Percentiles rank a stretch among this genome's conserved stretches.
phyloP scores from a whole-genome alignment of 768 basidiomycete genomes.

The Pleurotus cornucopiae region DNA sequence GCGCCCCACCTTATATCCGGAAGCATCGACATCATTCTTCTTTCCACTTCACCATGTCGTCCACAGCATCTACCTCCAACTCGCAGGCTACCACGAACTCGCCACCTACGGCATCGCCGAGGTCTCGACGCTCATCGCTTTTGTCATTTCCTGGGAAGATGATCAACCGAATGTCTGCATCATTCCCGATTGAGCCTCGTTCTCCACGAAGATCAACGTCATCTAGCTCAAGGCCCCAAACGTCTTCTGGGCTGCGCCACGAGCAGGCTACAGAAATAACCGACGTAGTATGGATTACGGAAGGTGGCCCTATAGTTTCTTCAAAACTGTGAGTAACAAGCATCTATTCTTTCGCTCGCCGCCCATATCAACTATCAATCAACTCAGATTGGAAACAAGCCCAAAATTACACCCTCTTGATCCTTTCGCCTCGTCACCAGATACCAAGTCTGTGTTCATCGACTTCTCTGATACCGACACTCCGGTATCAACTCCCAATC shows the following conservation, averaged over 20 bases:
- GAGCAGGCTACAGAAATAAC: neutral
- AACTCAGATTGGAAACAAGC: conserved; percentile 14
- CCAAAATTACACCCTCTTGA: conserved; percentile 23
- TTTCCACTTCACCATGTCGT: conserved; percentile 3
- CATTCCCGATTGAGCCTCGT: neutral
- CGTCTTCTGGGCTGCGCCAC: neutral
- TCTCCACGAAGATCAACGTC: neutral
- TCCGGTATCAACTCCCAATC: conserved; percentile 21
- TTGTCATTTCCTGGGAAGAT: neutral
- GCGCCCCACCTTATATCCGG: conserved; percentile 7
- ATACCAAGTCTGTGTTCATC: conserved; percentile 41
- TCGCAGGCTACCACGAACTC: neutral
- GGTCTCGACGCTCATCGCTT: conserved; percentile 5
- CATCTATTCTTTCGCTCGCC: neutral
- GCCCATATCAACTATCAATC: neutral
- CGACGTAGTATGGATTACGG: conserved; percentile 6
- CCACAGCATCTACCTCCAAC: neutral
- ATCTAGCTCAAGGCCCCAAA: neutral
- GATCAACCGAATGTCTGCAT: conserved; percentile 1
- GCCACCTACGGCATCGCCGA: neutral
- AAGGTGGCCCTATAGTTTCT: conserved; percentile 3
- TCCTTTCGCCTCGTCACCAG: conserved; percentile 34
- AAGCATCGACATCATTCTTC: neutral
- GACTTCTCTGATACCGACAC: conserved; percentile 31
- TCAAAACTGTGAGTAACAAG: conserved; percentile 9